Evolutionary conservation across 2,329 filamentous ascomycete species (phyloP).

Genomic region (Zymoseptoria brevis): DNA sequence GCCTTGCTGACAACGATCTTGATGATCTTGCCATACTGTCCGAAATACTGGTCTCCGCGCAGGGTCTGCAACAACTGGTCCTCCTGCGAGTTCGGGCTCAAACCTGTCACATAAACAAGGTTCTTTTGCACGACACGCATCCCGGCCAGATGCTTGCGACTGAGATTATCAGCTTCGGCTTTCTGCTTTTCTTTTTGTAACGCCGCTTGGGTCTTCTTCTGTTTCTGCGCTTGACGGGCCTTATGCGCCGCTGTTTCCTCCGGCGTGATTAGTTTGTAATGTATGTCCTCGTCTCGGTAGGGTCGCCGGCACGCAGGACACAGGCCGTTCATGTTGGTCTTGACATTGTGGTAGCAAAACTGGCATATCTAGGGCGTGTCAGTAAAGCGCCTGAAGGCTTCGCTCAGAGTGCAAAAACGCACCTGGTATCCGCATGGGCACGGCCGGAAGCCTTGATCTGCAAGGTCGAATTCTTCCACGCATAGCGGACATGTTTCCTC

Average conservation of each 20-base stretch:
- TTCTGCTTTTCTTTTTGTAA: slow-evolving; percentile 94
- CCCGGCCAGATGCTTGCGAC: slow-evolving; percentile 89
- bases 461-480: slow-evolving; percentile 97
- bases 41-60: slow-evolving; percentile 87
- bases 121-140: slow-evolving; percentile 98
- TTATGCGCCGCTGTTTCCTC: slow-evolving; percentile 79
- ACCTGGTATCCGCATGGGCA: slow-evolving; percentile 98
- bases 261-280: slow-evolving; percentile 88
- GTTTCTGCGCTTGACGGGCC: slow-evolving; percentile 68
- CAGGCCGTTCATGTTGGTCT: slow-evolving; percentile 92
- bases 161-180: slow-evolving; percentile 89
- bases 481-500: slow-evolving; percentile 74
- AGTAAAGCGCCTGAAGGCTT: neutral
- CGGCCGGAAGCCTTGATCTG: slow-evolving; percentile 91
- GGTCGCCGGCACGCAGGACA: slow-evolving; percentile 94
- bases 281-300: slow-evolving; percentile 94
- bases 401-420: slow-evolving; percentile 28
- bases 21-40: slow-evolving; percentile 95
- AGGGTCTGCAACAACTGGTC: slow-evolving; percentile 86
- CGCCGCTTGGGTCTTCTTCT: slow-evolving; percentile 82
- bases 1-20: slow-evolving; percentile 98
- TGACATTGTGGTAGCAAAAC: slow-evolving; percentile 99
- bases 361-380: slow-evolving; percentile 70
- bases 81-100: slow-evolving; percentile 85
- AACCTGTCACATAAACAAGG: slow-evolving; percentile 91